Evolutionary conservation across 1,139 yeast species (phyloP), one percentile per base, ranked within the genome.

Genomic region (Hyphopichia buzzinii): DNA sequence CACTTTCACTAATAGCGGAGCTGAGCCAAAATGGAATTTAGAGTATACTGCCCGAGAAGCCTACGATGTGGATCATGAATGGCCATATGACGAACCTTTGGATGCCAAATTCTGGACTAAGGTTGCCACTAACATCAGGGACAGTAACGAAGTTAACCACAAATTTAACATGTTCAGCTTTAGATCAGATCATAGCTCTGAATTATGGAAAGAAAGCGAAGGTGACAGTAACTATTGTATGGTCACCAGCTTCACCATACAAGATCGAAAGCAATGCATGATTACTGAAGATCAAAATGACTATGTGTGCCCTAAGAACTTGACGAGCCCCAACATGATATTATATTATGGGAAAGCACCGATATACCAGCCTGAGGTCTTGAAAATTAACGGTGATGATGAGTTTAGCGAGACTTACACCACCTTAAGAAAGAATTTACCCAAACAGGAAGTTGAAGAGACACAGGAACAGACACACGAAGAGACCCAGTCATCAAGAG

Each of bases 21-120:
- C 55, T 14, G 65, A 59, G 38, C 66, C 66, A 4, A 41, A 36
- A 21, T 62, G 66, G 65, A 48, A 46, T 17, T 57, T 46, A 41
- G 65, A 49, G 31, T 59, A 61, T 40, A 54, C 55, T 34, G 59
- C 65, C 4, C 44, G 67, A 37, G 61, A 52, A 16, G 42, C 49
- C 2, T 60, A 57, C 38, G 65, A 61, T 37, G 55, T 61, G 1
- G 47, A 52, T 6, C 45, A 44, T n/a, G 30, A 40, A 16, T 62
- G 66, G 66, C 57, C 66, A 4, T 30, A 30, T 16, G 54, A 48
- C 10, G 43, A 52, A 22, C 44, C 59, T 6, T 50, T 62, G 36
- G 54, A 56, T 38, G 52, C 55, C 17, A 52, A 55, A 26, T 62
- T 55, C 45, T 62, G 66, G 66, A 56, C 57, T 29, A 40, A 43